phyloP scores from a whole-genome alignment of 305 asterid genomes.

The Rubia peregrina region DNA sequence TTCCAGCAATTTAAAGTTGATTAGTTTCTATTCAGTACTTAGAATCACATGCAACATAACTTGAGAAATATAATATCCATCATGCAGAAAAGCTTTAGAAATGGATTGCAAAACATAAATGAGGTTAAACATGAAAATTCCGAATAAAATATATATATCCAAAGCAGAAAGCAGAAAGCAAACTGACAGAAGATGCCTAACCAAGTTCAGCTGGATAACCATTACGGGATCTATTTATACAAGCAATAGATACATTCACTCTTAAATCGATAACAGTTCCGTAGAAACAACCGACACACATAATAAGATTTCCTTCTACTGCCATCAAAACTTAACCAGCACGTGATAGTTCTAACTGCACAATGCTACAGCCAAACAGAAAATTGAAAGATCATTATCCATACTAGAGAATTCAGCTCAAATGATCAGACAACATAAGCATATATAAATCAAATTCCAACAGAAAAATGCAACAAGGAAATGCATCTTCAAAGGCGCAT shows the following conservation, averaged over 20 bases:
- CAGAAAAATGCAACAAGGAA: neutral
- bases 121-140: neutral
- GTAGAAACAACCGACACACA: neutral
- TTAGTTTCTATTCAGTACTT: neutral
- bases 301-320: neutral
- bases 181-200: neutral
- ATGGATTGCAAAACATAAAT: neutral
- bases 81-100: slow-evolving; percentile 1
- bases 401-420: neutral
- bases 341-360: neutral
- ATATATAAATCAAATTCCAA: neutral
- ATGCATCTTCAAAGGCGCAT: neutral
- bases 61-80: neutral
- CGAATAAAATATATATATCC: neutral
- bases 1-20: neutral
- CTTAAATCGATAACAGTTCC: neutral
- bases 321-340: neutral
- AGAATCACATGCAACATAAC: neutral
- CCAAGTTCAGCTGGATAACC: neutral
- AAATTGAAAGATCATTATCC: neutral
- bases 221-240: neutral
- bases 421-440: neutral
- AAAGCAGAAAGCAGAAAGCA: neutral
- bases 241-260: neutral
- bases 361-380: neutral